A percentile compares a stretch with the other conserved stretches of the same genome.
Evolutionary conservation across 179 eudicot species (phyloP).

Genomic region (Gypsophila paniculata): DNA sequence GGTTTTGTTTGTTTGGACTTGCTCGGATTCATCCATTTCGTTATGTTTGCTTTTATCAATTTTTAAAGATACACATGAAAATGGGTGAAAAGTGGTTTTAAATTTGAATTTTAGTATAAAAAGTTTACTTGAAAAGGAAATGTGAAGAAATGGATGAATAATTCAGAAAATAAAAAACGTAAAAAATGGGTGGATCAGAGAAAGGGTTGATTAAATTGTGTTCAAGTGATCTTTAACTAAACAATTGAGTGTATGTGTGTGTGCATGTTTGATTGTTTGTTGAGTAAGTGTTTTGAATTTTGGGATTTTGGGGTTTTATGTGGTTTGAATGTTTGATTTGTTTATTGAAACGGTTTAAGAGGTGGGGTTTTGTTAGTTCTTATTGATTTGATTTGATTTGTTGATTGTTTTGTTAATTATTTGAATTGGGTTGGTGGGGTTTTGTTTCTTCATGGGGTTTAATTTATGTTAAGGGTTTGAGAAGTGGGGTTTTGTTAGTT

Average conservation of each 20-base stretch:
- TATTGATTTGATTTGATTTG: neutral
- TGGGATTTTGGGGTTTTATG: constrained; percentile 1
- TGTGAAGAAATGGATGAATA: too few species aligned
- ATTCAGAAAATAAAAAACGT: too few species aligned
- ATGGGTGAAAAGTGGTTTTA: too few species aligned
- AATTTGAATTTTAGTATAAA: too few species aligned
- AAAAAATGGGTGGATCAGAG: too few species aligned
- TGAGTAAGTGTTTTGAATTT: constrained; percentile 4
- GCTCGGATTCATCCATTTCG: too few species aligned
- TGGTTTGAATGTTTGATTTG: neutral
- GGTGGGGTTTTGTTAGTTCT: constrained; percentile 15
- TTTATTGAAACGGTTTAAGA: constrained; percentile 2
- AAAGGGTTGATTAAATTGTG: too few species aligned
- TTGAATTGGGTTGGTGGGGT: neutral
- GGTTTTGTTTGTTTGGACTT: constrained; percentile 9
- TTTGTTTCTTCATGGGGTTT: neutral
- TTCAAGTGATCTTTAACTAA: constrained; percentile 4
- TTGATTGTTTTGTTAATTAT: too few species aligned
- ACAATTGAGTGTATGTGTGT: constrained; percentile 18
- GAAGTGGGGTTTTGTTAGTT: constrained; percentile 17
- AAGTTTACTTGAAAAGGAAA: too few species aligned
- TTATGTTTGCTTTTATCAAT: too few species aligned
- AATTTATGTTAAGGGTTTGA: constrained; percentile 3
- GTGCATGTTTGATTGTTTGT: neutral
- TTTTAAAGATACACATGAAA: too few species aligned